Evolutionary conservation across 2,329 filamentous ascomycete species (phyloP).

Genomic region (Cladosporium cucumerinum): DNA sequence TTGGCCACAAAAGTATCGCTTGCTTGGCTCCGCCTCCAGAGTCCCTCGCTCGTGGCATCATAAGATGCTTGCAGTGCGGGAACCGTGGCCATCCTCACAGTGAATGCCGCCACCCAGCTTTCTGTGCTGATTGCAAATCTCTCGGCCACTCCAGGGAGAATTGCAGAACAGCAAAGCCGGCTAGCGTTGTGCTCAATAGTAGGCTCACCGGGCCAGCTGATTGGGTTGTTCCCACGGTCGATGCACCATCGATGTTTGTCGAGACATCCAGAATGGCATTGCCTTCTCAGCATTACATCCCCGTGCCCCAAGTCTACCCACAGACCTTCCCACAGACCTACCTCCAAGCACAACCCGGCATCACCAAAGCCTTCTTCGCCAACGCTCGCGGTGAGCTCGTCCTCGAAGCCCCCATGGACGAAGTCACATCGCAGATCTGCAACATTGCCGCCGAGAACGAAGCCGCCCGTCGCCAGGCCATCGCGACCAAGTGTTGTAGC

Average conservation of each 20-base stretch:
- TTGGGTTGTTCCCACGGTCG: neutral
- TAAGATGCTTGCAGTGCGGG: neutral
- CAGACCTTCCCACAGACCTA: neutral
- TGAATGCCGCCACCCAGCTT: conserved; percentile 3
- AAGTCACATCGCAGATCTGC: neutral
- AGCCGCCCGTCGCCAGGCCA: neutral
- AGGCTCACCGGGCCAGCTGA: neutral
- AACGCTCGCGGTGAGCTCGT: neutral
- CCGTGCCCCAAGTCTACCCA: neutral
- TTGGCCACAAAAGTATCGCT: neutral
- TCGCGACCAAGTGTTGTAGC: neutral
- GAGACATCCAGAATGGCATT: neutral
- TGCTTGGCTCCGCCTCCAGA: too few relatives aligned
- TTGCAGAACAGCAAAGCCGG: neutral
- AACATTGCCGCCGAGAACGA: neutral
- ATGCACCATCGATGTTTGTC: neutral
- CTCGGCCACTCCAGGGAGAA: neutral
- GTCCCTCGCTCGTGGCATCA: neutral
- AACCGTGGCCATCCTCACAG: neutral
- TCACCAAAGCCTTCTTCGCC: neutral
- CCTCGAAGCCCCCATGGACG: neutral
- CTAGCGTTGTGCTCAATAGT: neutral
- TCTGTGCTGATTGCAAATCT: neutral
- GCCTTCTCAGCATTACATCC: neutral
- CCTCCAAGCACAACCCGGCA: neutral